phyloP scores from a whole-genome alignment of 768 basidiomycete genomes.

The Pleurotus platypus region DNA sequence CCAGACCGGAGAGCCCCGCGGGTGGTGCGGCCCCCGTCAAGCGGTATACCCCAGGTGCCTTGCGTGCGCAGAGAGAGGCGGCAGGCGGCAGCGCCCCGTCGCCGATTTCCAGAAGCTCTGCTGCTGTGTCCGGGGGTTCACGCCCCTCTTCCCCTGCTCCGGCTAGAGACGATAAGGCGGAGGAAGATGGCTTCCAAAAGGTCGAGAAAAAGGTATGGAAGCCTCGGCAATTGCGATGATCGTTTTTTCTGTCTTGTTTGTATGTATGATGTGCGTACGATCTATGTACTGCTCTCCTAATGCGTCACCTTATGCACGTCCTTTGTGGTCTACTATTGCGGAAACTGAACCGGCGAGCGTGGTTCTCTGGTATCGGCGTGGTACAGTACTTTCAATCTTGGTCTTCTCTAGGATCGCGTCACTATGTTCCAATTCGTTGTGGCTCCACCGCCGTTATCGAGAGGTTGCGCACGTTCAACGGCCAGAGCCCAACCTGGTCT shows the following conservation, averaged over 20 bases:
- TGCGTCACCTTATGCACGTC: background rate
- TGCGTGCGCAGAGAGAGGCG: conserved; percentile 22
- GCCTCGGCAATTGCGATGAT: conserved; percentile 1
- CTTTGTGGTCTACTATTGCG: conserved; percentile 33
- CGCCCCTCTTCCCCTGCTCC: conserved; percentile 35
- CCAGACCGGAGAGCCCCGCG: conserved; percentile 55
- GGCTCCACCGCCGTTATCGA: no score
- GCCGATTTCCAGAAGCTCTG: conserved; percentile 1
- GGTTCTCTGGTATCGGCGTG: no score
- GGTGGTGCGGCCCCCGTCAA: conserved; percentile 27
- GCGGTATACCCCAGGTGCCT: conserved; percentile 43
- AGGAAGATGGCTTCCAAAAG: conserved; percentile 72
- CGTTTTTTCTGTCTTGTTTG: background rate
- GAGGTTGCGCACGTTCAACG: no score
- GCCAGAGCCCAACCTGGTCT: no score
- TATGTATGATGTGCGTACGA: background rate
- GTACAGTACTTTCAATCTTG: no score
- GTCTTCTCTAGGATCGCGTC: no score
- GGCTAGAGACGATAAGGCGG: conserved; percentile 36
- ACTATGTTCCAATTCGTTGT: no score
- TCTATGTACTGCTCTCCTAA: conserved; percentile 1
- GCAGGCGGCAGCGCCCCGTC: conserved; percentile 21
- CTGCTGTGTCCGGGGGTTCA: conserved; percentile 43
- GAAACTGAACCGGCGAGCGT: no score
- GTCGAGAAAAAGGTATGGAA: conserved; percentile 33